A percentile compares a stretch with the other conserved stretches of the same genome.
phyloP scores from a whole-genome alignment of 208 protist genomes.

The Leishmania tarentolae region DNA sequence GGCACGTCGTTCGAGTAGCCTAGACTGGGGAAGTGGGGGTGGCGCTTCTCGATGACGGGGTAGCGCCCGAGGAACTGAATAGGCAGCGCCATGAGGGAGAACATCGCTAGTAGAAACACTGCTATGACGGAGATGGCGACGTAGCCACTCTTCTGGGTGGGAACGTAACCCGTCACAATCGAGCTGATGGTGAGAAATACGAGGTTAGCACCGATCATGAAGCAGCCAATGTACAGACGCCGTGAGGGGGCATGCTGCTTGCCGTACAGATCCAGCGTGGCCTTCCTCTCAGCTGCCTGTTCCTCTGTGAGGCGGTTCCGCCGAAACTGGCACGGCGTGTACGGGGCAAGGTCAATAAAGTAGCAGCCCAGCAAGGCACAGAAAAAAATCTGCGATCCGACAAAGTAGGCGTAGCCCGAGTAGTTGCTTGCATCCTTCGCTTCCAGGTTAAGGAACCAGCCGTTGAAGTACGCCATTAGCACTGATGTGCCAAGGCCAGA shows the following conservation, averaged over 20 bases:
- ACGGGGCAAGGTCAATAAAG: constrained; percentile 66
- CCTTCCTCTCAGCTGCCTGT: constrained; percentile 46
- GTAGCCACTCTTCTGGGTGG: constrained; percentile 33
- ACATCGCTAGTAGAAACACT: constrained; percentile 51
- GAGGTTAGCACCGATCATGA: constrained; percentile 42
- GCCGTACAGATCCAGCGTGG: constrained; percentile 48
- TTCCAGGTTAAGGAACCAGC: constrained; percentile 52
- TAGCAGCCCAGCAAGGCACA: constrained; percentile 37
- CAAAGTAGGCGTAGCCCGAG: constrained; percentile 66
- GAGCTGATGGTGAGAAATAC: constrained; percentile 61
- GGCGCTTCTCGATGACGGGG: constrained; percentile 37
- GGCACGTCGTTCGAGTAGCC: constrained; percentile 36
- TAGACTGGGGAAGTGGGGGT: constrained; percentile 44
- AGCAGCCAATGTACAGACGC: constrained; percentile 63
- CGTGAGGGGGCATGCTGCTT: constrained; percentile 41
- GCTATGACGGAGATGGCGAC: constrained; percentile 51
- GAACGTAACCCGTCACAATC: constrained; percentile 53
- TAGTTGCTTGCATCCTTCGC: constrained; percentile 47
- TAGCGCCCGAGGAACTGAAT: constrained; percentile 69
- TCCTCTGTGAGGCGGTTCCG: constrained; percentile 43
- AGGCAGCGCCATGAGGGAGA: constrained; percentile 62
- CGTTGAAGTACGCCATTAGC: constrained; percentile 81
- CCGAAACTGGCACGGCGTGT: constrained; percentile 51
- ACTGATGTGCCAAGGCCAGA: constrained; percentile 77
- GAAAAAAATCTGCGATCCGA: constrained; percentile 43